Base-by-base conservation (phyloP, 768 basidiomycete species). In the Tephrocybe sp. region DNA sequence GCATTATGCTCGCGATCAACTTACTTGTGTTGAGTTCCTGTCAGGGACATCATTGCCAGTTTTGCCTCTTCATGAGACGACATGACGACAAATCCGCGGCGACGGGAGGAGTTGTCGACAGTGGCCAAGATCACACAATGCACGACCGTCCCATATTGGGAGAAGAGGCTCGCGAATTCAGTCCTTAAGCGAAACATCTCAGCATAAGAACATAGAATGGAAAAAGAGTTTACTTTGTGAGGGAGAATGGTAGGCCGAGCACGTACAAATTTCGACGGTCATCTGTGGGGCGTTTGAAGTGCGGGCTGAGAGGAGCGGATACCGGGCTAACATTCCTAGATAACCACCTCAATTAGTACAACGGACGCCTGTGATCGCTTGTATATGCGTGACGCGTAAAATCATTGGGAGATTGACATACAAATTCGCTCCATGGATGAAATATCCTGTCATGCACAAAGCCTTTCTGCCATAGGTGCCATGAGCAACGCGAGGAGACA, bases 21-120 rank as follows among this genome's bases (percentile, higher is more conserved):
- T 49, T 58, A 88, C 88, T 85, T 86, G 55, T 89, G 75, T 58
- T 85, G 82, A 18, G 80, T 83, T 37, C 87, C 81, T 21, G 86
- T 86, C 36, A 90, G 64, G 6, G 73, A 71, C 15, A 75, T 69
- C 83, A 92, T 88, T 0, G 86, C 90, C 24, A 64, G 60, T 60
- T 75, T 84, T 2, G 90, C 90, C 64, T 90, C 86, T 40, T 80
- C 79, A 56, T 91, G 82, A 20, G 71, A 72, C 15, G 81, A 81
- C 88, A 92, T 91, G 20, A 92, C 90, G 25, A 92, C 73, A 63
- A 92, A 92, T 2, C 90, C 90, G 33, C 90, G 86, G 43, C 90
- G 81, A 45, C 90, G 82, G 32, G 90, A 91, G 36, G 88, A 84
- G 58, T 87, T 89, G 60, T 92, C 90, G 33, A 90, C 82, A 4